Evolutionary conservation across 2,329 filamentous ascomycete genomes (phyloP).

Genomic region (Incumbomyces lentus): DNA sequence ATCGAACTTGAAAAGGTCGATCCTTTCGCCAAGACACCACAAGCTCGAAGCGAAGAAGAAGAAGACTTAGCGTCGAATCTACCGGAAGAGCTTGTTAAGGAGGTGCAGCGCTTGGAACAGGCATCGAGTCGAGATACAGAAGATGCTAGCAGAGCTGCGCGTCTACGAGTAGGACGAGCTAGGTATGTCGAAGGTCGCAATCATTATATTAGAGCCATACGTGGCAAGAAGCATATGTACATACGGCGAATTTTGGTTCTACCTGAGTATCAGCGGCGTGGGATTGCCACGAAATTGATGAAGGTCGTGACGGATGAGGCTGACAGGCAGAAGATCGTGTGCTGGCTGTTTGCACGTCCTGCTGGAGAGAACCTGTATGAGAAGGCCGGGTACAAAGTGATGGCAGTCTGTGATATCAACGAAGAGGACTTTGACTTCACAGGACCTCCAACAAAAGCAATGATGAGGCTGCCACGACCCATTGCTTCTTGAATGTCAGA

Average conservation of each 20-base stretch:
- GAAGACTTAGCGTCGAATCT: slow-evolving; percentile 1
- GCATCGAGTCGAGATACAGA: background rate
- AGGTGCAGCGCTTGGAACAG: background rate
- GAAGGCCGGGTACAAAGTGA: slow-evolving; percentile 11
- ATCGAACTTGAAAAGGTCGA: slow-evolving; percentile 12
- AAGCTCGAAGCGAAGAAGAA: background rate
- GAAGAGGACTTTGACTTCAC: slow-evolving; percentile 9
- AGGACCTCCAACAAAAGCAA: slow-evolving; percentile 9
- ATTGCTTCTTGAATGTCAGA: no score
- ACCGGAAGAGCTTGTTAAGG: slow-evolving; percentile 3
- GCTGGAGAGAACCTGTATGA: slow-evolving; percentile 14
- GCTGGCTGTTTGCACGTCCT: slow-evolving; percentile 14
- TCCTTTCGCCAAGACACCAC: slow-evolving; percentile 7
- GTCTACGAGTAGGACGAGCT: slow-evolving; percentile 4
- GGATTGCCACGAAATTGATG: slow-evolving; percentile 14
- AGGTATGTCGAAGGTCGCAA: slow-evolving; percentile 8
- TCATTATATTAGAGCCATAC: slow-evolving; percentile 11
- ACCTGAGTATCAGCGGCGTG: slow-evolving; percentile 14
- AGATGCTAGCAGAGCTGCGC: background rate
- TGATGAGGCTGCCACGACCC: slow-evolving; percentile 12
- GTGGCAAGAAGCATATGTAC: slow-evolving; percentile 17
- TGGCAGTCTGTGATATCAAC: slow-evolving; percentile 7
- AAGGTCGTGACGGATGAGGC: slow-evolving; percentile 14
- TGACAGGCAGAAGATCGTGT: slow-evolving; percentile 15
- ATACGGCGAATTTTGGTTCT: slow-evolving; percentile 14